Evolutionary conservation across 345 rosid species (phyloP).

Genomic region (Gossypium stocksii): DNA sequence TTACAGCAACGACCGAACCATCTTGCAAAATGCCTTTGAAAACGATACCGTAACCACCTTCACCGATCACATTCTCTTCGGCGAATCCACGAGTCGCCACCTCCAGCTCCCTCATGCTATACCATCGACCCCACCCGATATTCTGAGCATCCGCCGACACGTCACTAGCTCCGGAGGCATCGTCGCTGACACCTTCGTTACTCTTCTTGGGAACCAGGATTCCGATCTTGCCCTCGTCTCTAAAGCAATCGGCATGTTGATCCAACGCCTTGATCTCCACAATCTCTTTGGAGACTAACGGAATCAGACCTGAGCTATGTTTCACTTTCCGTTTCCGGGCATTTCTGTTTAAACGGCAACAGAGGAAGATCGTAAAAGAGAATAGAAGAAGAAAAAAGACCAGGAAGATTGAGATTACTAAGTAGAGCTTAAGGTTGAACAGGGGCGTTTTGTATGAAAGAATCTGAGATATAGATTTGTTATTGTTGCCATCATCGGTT

Average conservation of each 20-base stretch:
- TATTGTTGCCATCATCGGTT: background rate
- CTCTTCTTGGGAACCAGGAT: slow-evolving; percentile 23
- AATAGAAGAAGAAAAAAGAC: slow-evolving; percentile 30
- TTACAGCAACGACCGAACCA: slow-evolving; percentile 83
- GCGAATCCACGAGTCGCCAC: slow-evolving; percentile 74
- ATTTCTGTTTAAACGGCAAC: slow-evolving; percentile 40
- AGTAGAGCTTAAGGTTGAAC: slow-evolving; percentile 52
- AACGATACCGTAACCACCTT: slow-evolving; percentile 94
- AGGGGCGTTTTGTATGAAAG: slow-evolving; percentile 39
- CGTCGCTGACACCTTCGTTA: slow-evolving; percentile 20
- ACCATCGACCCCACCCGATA: slow-evolving; percentile 96
- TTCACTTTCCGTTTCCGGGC: slow-evolving; percentile 53
- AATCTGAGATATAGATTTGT: slow-evolving; percentile 29
- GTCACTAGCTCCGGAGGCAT: slow-evolving; percentile 43
- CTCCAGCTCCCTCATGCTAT: slow-evolving; percentile 76
- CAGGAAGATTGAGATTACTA: slow-evolving; percentile 47
- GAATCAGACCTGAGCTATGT: slow-evolving; percentile 71
- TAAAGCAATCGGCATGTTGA: slow-evolving; percentile 17
- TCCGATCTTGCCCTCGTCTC: slow-evolving; percentile 26
- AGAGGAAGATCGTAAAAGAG: slow-evolving; percentile 49
- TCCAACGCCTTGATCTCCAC: slow-evolving; percentile 57
- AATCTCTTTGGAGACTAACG: slow-evolving; percentile 69
- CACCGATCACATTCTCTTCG: slow-evolving; percentile 81
- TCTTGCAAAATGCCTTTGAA: slow-evolving; percentile 67
- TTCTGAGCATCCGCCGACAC: slow-evolving; percentile 45